Evolutionary conservation across 1,284 basidiomycete species (phyloP).

Genomic region (Cryptococcus sp.): DNA sequence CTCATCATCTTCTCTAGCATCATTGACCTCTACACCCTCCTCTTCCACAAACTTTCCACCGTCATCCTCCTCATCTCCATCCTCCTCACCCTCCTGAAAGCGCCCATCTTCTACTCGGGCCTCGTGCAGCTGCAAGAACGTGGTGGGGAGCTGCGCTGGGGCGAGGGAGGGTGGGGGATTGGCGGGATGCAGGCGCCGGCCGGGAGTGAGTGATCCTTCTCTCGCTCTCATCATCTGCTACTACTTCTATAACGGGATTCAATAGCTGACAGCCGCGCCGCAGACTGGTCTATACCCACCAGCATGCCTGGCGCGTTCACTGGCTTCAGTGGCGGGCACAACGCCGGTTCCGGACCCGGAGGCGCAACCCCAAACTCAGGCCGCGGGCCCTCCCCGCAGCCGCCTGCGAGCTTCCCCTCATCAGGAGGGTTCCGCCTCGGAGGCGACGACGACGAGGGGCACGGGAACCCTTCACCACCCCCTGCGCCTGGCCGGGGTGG

Average conservation of each 20-base stretch:
- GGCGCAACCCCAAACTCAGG: background rate
- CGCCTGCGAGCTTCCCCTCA: slow-evolving; percentile 19
- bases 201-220: slow-evolving; percentile 2
- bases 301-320: slow-evolving; percentile 10
- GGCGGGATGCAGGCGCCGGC: background rate
- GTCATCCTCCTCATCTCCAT: slow-evolving; percentile 23
- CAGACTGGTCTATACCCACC: slow-evolving; percentile 14
- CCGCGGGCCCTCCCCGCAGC: background rate
- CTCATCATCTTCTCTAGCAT: slow-evolving; percentile 30
- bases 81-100: slow-evolving; percentile 31
- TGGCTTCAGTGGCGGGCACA: background rate
- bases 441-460: slow-evolving; percentile 25
- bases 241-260: background rate
- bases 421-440: slow-evolving; percentile 34
- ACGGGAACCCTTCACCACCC: slow-evolving; percentile 10
- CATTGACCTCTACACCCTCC: slow-evolving; percentile 28
- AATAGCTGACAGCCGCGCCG: background rate
- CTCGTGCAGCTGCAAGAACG: slow-evolving; percentile 30
- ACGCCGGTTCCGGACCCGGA: background rate
- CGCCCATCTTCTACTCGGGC: slow-evolving; percentile 36
- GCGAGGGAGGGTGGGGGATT: slow-evolving; percentile 9
- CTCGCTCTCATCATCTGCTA: background rate
- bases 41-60: slow-evolving; percentile 8
- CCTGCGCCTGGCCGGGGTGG: slow-evolving; percentile 16
- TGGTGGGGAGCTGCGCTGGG: slow-evolving; percentile 32